Evolutionary conservation across 352 stramenopile species (phyloP).

Genomic region (Globisporangium okanoganense): DNA sequence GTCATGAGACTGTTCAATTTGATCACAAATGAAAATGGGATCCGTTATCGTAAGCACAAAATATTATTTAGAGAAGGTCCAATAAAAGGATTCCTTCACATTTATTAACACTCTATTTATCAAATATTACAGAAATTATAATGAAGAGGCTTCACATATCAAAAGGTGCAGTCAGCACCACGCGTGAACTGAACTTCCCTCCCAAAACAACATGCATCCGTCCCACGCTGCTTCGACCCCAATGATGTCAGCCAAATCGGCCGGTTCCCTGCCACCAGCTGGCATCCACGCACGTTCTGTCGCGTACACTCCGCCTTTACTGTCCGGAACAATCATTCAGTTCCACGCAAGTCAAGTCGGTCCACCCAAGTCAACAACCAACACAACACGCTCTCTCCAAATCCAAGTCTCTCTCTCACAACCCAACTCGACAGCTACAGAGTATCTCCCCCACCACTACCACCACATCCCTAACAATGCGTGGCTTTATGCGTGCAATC

Average conservation of each 20-base stretch:
- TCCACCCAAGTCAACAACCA: background rate
- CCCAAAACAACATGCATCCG: background rate
- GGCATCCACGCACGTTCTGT: constrained; percentile 1
- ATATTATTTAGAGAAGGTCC: background rate
- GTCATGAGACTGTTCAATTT: background rate
- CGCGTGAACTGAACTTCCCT: background rate
- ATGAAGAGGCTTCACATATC: background rate
- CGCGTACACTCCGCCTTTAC: background rate
- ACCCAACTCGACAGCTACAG: constrained; percentile 25
- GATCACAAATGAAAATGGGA: background rate
- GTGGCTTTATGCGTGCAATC: constrained; percentile 61
- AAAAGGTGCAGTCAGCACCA: background rate
- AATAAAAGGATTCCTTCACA: background rate
- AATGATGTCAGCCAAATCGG: background rate
- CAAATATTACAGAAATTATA: background rate
- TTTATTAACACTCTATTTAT: background rate
- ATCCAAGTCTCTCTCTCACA: constrained; percentile 23
- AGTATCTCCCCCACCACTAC: constrained; percentile 14
- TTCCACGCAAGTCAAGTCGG: background rate
- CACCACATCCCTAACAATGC: constrained; percentile 34
- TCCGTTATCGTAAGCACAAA: background rate
- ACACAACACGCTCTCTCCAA: background rate
- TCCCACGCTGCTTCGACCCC: background rate
- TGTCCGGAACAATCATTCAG: background rate
- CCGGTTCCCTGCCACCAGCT: background rate